Evolutionary conservation across 148 eudicot genomes (phyloP), one percentile per base, ranked within the genome.

Genomic region (Rhododendron griersonianum): DNA sequence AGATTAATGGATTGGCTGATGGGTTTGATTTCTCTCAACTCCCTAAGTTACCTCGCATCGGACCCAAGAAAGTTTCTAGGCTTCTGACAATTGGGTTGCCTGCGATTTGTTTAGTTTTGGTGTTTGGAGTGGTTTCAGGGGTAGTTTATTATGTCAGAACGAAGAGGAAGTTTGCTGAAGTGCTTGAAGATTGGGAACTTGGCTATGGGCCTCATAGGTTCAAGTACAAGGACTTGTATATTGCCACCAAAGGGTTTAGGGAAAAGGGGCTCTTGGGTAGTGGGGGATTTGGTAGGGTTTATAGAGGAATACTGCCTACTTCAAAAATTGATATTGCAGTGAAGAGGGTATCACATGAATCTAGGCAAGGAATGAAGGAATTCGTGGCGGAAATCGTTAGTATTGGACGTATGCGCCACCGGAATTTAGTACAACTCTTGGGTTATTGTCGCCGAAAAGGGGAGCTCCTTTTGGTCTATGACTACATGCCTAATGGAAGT

Each of bases 101-200:
- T 14, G 1, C 81, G 39, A 86, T 86, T 53, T 3, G 53, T 2
- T 14, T 74, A 6, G 44, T 69, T 14, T 15, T 41, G 2, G 61
- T 78, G 78, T 74, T 55, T 7, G 67, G 35, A 47, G 47, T 48
- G 4, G 23, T 82, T 7, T 63, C 83, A 39, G 44, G 81, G 1
- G 23, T 85, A 3, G 81, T 63, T 57, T 65, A 48, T 33, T 88
- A 84, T 80, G 3, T 89, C 9, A 71, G 78, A 48, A 87, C 91
- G 85, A 89, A 89, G 90, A 92, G 84, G 81, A 92, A 92, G 25
- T 92, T 33, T 44, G 91, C 90, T 39, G 92, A 92, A 87, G 88
- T 89, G 13, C 44, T 89, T 33, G 94, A 92, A 80, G 92, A 91
- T 35, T 92, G 94, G 94, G 94, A 92, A 82, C 89, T 85, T 51